phyloP scores from a whole-genome alignment of 1,139 yeast genomes.

The Zygosaccharomyces sapae region DNA sequence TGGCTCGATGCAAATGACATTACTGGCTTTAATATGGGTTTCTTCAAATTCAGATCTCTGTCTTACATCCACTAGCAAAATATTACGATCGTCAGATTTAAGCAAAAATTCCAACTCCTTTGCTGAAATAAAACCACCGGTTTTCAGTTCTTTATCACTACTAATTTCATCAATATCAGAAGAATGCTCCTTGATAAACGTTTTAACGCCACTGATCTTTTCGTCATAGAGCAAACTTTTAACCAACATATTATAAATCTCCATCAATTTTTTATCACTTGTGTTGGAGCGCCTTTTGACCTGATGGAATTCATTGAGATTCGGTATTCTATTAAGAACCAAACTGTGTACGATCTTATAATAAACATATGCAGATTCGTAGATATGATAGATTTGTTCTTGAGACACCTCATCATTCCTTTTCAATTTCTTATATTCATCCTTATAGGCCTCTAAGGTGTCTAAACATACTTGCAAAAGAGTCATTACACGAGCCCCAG shows the following conservation, averaged over 20 bases:
- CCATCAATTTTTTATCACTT: conserved; percentile 28
- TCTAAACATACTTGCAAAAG: conserved; percentile 31
- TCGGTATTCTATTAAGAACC: conserved; percentile 27
- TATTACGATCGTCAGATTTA: conserved; percentile 14
- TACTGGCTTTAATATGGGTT: conserved; percentile 52
- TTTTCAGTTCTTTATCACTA: conserved; percentile 1
- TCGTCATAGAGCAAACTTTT: conserved; percentile 29
- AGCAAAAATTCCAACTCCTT: conserved; percentile 20
- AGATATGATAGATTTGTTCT: conserved; percentile 20
- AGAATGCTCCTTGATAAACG: conserved; percentile 22
- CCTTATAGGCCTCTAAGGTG: conserved; percentile 31
- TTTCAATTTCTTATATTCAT: conserved; percentile 28
- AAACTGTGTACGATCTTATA: conserved; percentile 34
- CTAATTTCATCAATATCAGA: neutral
- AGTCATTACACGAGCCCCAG: conserved; percentile 23
- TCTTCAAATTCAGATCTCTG: conserved; percentile 52
- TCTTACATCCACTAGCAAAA: conserved; percentile 64
- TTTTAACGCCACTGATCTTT: conserved; percentile 27
- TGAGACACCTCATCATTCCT: conserved; percentile 6
- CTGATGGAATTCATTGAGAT: conserved; percentile 23
- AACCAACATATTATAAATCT: conserved; percentile 33
- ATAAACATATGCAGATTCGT: conserved; percentile 36
- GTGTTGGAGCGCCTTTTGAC: conserved; percentile 20
- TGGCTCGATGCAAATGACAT: conserved; percentile 72
- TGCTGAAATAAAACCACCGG: conserved; percentile 22